Evolutionary conservation across 78 protist genomes (phyloP).

Genomic region (Protostelium mycophagum): DNA sequence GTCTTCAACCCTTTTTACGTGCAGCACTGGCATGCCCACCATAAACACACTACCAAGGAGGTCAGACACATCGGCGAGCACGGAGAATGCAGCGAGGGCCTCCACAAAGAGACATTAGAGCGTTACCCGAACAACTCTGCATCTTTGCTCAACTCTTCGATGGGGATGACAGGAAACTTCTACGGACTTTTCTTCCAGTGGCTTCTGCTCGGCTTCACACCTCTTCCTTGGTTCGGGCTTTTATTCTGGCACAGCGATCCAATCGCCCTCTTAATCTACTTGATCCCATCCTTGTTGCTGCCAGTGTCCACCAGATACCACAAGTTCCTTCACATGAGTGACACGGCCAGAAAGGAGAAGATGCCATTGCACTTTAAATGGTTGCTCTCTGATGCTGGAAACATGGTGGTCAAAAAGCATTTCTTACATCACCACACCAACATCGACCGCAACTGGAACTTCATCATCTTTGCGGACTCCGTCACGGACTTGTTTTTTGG

Average conservation of each 20-base stretch:
- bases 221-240: neutral
- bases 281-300: neutral
- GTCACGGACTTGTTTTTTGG: neutral
- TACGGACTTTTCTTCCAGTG: neutral
- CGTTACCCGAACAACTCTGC: neutral
- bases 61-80: neutral
- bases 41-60: neutral
- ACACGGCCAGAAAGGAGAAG: neutral
- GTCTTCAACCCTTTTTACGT: neutral
- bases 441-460: neutral
- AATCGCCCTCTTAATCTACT: neutral
- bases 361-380: neutral
- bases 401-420: neutral
- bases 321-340: neutral
- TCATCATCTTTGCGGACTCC: neutral
- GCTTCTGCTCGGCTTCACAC: neutral
- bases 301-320: neutral
- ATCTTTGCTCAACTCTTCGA: neutral
- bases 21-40: neutral
- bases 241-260: neutral
- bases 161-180: neutral
- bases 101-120: neutral
- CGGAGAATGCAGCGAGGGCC: neutral
- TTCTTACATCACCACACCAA: neutral
- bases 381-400: neutral